Evolutionary conservation across 2,329 filamentous ascomycete species (phyloP), one percentile per base, ranked within the genome.

Genomic region (Emmonsia crescens): DNA sequence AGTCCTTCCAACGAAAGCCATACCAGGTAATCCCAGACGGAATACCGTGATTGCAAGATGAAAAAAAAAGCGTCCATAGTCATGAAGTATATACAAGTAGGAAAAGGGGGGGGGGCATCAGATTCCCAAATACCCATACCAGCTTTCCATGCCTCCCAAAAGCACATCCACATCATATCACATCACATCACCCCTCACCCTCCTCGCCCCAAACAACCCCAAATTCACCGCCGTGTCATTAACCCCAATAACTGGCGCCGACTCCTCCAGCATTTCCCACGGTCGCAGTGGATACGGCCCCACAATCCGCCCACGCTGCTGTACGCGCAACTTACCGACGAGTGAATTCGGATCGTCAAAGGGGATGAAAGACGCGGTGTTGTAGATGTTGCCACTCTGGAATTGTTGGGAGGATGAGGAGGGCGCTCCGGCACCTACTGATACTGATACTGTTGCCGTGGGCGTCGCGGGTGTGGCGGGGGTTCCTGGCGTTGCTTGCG

Each of bases 261-360:
- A 73, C 62, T 78, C 77, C 64, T 76, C 75, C 29, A 79, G 69
- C 61, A 78, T 71, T 62, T 79, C 77, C 77, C 77, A 79, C 33
- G 72, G 73, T 27, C 73, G 73, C 10, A 75, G 64, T 1, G 71
- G 70, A 57, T 72, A 77, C 1, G 73, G 64, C 2, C 74, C 74
- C 40, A 73, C 62, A 5, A 70, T 62, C 27, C 72, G 71, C 10
- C 74, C 74, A 33, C 71, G 71, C 38, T 73, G 68, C 62, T 77
- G 74, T 46, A 77, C 65, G 48, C 73, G 73, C 44, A 77, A 70
- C 33, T 71, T 71, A 57, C 70, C 71, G 16, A 67, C 60, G 31
- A 70, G 61, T 51, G 65, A 69, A 61, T 68, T 69, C 6, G 67
- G 59, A 19, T 68, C 68, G 31, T 76, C 73, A 1, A 68, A 60